Evolutionary conservation across 1,284 basidiomycete species (phyloP).

Genomic region (Rhizoctonia solani): DNA sequence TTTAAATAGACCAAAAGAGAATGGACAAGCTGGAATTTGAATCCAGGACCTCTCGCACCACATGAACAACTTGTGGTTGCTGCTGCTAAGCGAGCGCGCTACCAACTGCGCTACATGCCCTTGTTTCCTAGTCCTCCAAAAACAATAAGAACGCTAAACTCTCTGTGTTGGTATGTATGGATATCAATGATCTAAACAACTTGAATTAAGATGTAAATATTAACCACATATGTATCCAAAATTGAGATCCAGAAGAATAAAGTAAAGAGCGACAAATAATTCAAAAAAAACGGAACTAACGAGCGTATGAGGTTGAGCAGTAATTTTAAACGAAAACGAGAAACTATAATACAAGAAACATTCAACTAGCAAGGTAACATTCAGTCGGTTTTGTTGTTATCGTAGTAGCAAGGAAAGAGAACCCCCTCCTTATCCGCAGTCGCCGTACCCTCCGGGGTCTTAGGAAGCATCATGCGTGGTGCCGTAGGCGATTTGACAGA

Average conservation of each 20-base stretch:
- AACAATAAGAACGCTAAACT: not conserved
- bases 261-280: too few relatives aligned
- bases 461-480: too few relatives aligned
- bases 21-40: constrained; percentile 15
- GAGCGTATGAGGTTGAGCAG: not conserved
- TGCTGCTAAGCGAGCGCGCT: constrained; percentile 24
- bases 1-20: too few relatives aligned
- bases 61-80: not conserved
- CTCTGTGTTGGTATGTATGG: not conserved
- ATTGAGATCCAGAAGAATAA: too few relatives aligned
- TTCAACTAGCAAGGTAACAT: not conserved
- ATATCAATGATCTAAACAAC: not conserved
- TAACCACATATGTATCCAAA: too few relatives aligned
- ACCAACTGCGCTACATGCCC: constrained; percentile 29
- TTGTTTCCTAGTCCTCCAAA: not conserved
- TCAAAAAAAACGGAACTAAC: too few relatives aligned
- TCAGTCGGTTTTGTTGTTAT: constrained; percentile 13
- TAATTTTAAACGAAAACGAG: not conserved
- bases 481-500: not conserved
- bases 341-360: not conserved
- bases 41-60: constrained; percentile 12
- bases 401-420: constrained; percentile 30
- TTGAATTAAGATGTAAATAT: too few relatives aligned
- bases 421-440: constrained; percentile 3
- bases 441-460: not conserved